A percentile compares a stretch with the other conserved stretches of the same genome.
These are phyloP conservation scores for Calonectria naviculata DNA, from an alignment of 2,329 filamentous ascomycete species.

Conservation along the genomic window DNA sequence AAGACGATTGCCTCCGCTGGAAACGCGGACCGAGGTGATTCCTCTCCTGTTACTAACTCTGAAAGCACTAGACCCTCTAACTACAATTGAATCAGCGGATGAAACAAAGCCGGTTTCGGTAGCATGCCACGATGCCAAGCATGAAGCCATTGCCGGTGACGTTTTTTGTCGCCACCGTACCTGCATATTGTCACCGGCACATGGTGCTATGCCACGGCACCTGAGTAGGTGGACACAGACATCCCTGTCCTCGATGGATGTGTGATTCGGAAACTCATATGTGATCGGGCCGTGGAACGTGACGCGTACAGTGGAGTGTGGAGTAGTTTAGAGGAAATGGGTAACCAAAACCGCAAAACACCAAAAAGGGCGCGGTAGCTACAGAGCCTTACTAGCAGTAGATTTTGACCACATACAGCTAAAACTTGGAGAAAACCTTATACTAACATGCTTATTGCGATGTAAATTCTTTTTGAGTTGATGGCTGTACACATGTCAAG, in stretches of 20 bases:
- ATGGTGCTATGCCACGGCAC: background rate
- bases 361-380: background rate
- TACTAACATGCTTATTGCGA: background rate
- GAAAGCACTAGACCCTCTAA: background rate
- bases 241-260: background rate
- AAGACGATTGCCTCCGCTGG: background rate
- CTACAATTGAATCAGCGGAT: background rate
- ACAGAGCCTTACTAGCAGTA: background rate
- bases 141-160: background rate
- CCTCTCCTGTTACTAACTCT: background rate
- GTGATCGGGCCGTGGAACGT: background rate
- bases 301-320: background rate
- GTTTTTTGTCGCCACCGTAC: background rate
- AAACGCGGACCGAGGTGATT: background rate
- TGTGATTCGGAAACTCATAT: background rate
- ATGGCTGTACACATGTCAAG: background rate
- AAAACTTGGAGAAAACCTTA: background rate
- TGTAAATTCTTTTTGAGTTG: background rate
- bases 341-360: background rate
- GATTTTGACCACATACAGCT: background rate
- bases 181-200: background rate
- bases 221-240: background rate
- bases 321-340: background rate
- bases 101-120: background rate
- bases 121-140: background rate